These are phyloP conservation scores for Cicer judaicum DNA, from an alignment of 306 rosid genomes.

Conservation along the genomic window DNA sequence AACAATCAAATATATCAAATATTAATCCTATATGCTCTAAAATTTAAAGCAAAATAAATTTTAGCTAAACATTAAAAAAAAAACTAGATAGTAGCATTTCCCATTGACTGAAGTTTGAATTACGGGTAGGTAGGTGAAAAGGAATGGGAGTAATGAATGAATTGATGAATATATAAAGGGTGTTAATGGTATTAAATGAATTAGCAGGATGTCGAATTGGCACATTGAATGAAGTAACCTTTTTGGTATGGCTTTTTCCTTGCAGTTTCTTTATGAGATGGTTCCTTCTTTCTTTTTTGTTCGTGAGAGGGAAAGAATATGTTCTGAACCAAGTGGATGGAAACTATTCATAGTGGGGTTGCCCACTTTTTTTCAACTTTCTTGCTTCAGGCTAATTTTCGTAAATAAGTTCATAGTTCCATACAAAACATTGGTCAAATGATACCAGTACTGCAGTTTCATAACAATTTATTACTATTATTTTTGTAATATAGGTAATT, in stretches of 20 bases:
- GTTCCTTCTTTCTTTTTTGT: constrained; percentile 24
- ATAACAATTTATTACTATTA: too few relatives aligned
- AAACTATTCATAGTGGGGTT: constrained; percentile 19
- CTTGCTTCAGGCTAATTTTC: constrained; percentile 17
- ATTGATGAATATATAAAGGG: background rate
- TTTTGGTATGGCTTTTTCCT: background rate
- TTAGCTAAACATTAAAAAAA: too few relatives aligned
- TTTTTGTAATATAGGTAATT: too few relatives aligned
- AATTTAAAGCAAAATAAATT: too few relatives aligned
- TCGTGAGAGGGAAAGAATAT: constrained; percentile 42
- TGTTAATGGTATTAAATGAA: constrained; percentile 44
- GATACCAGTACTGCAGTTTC: too few relatives aligned
- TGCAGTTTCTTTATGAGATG: constrained; percentile 18
- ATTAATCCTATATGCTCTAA: too few relatives aligned
- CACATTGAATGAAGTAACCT: constrained; percentile 19
- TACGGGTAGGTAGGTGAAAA: background rate
- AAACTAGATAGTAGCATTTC: too few relatives aligned
- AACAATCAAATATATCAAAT: too few relatives aligned
- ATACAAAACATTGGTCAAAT: background rate
- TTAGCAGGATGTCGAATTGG: constrained; percentile 19
- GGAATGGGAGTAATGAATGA: background rate
- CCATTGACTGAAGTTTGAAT: background rate
- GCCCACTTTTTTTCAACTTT: constrained; percentile 18
- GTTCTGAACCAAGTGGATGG: constrained; percentile 24
- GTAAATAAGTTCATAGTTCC: background rate